Conservation (phyloP, 2,329 filamentous ascomycete species). For the Clarireedia homoeocarpa region DNA sequence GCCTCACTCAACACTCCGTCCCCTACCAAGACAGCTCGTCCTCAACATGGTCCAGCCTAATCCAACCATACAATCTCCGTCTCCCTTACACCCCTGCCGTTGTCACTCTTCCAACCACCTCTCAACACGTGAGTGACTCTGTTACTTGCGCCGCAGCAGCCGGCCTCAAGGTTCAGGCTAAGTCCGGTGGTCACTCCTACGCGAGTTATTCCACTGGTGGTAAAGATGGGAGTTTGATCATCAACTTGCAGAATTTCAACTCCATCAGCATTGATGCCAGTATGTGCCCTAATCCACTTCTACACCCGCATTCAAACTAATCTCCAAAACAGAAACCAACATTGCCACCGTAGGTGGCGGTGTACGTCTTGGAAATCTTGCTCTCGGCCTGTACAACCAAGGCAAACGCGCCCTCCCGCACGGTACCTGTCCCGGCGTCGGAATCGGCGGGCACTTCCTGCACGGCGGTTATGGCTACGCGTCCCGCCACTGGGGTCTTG, state of each 20-base stretch:
- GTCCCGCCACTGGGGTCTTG: slow-evolving; percentile 41
- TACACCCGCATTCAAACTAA: not conserved
- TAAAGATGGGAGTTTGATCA: slow-evolving; percentile 41
- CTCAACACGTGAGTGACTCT: slow-evolving; percentile 34
- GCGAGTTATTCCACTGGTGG: slow-evolving; percentile 41
- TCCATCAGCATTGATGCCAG: slow-evolving; percentile 41
- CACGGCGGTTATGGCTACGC: slow-evolving; percentile 39
- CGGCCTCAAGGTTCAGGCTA: slow-evolving; percentile 41
- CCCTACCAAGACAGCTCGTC: slow-evolving; percentile 11
- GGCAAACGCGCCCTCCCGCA: slow-evolving; percentile 34
- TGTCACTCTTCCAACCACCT: slow-evolving; percentile 22
- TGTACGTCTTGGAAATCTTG: slow-evolving; percentile 37
- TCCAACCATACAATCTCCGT: slow-evolving; percentile 21
- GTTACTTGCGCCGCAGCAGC: slow-evolving; percentile 38
- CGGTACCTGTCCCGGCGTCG: slow-evolving; percentile 39
- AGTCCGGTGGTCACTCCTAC: slow-evolving; percentile 49
- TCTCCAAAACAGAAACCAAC: slow-evolving; percentile 4
- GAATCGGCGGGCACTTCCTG: slow-evolving; percentile 38
- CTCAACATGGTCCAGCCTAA: slow-evolving; percentile 12
- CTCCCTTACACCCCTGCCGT: slow-evolving; percentile 16
- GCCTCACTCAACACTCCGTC: slow-evolving; percentile 11
- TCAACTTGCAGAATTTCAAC: slow-evolving; percentile 47
- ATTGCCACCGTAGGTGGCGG: slow-evolving; percentile 33
- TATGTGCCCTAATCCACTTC: slow-evolving; percentile 2
- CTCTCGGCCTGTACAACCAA: slow-evolving; percentile 30